Evolutionary conservation across 306 rosid genomes (phyloP).

Genomic region (Medicago ruthenica): DNA sequence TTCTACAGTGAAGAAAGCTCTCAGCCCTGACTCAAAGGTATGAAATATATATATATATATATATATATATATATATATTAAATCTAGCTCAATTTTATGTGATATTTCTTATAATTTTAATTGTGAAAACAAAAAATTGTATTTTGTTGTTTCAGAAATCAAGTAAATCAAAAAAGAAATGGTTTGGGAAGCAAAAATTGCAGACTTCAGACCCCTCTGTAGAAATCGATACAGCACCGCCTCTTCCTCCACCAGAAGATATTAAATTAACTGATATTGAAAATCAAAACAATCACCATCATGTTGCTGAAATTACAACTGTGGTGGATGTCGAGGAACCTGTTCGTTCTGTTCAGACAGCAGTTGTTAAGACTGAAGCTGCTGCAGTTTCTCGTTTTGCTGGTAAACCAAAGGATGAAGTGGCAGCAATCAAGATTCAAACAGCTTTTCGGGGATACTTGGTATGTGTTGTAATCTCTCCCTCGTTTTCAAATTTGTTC

Average conservation of each 20-base stretch:
- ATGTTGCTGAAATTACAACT: slow-evolving; percentile 54
- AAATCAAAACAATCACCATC: slow-evolving; percentile 56
- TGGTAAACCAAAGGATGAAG: slow-evolving; percentile 78
- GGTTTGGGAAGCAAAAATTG: slow-evolving; percentile 90
- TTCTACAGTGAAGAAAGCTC: slow-evolving; percentile 91
- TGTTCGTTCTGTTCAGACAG: slow-evolving; percentile 49
- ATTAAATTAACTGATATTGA: slow-evolving; percentile 53
- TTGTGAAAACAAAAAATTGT: too few species aligned
- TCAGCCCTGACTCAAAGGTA: slow-evolving; percentile 92
- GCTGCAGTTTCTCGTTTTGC: slow-evolving; percentile 51
- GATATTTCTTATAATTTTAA: slow-evolving; percentile 35
- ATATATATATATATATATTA: neutral
- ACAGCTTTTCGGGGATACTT: slow-evolving; percentile 92
- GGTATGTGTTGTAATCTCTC: slow-evolving; percentile 53
- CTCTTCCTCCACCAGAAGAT: slow-evolving; percentile 68
- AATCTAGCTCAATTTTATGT: slow-evolving; percentile 4
- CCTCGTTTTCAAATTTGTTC: neutral
- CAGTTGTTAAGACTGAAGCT: slow-evolving; percentile 46
- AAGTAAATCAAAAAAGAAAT: slow-evolving; percentile 84
- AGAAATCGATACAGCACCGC: slow-evolving; percentile 57
- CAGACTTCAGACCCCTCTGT: slow-evolving; percentile 49
- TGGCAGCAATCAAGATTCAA: slow-evolving; percentile 87
- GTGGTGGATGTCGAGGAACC: slow-evolving; percentile 41
- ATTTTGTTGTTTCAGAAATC: slow-evolving; percentile 58
- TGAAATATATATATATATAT: too few species aligned